These are phyloP conservation scores for Spiraea crenata DNA, from an alignment of 331 rosid species.

Conservation along the genomic window DNA sequence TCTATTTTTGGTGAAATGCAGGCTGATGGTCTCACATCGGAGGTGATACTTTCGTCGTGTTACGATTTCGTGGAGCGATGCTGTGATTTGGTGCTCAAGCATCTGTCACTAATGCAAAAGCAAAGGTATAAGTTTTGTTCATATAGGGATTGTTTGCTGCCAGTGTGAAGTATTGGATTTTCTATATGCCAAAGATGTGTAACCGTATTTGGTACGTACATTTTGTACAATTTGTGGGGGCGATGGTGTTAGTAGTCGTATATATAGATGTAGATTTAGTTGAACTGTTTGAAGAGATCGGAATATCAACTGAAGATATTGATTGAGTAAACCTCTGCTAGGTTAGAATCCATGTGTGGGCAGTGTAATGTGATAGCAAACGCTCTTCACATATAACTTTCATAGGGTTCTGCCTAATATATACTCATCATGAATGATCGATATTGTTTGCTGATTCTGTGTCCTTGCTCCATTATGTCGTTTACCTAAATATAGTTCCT, in stretches of 20 bases:
- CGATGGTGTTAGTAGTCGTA: neutral
- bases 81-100: slow-evolving; percentile 72
- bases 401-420: neutral
- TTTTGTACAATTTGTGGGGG: neutral
- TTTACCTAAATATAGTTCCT: neutral
- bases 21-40: slow-evolving; percentile 87
- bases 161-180: neutral
- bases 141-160: neutral
- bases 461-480: neutral
- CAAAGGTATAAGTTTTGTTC: slow-evolving; percentile 47
- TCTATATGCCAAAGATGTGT: no score
- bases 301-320: neutral
- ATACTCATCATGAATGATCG: neutral
- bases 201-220: neutral
- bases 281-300: neutral
- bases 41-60: slow-evolving; percentile 66
- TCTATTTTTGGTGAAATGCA: slow-evolving; percentile 36
- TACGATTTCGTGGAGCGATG: slow-evolving; percentile 79
- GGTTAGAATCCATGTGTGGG: neutral
- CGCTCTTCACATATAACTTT: neutral
- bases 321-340: neutral
- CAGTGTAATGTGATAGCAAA: neutral
- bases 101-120: slow-evolving; percentile 75
- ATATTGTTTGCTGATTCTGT: neutral
- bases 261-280: neutral